Base-by-base conservation (phyloP, 2,329 filamentous ascomycete species). In the Curvularia eragrostidis region DNA sequence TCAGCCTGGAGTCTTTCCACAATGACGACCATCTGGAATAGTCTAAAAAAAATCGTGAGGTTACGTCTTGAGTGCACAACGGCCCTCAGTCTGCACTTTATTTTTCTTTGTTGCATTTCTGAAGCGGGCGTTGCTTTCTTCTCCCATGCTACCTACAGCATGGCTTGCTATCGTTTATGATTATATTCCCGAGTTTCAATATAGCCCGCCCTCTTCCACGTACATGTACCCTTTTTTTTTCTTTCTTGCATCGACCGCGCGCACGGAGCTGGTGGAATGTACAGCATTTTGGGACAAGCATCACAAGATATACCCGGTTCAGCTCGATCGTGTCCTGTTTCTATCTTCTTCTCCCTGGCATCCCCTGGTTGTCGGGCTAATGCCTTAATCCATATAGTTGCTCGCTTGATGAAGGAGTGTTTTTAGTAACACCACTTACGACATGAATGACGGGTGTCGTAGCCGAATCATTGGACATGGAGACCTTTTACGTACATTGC, bases 221-320 rank as follows among this genome's bases (percentile, higher is more conserved):
- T n/a, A 49, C 44, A 23, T 48, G 23, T 43, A 42, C 23, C 4
- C 32, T 5, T 21, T 36, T 54, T 15, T 39, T 44, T 54, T 15
- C 30, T 44, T 51, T 39, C 15, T 51, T 52, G 47, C 53, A 43
- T 56, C 39, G 39, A 48, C 43, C 48, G 26, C 41, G 48, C 54
- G 50, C 47, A 56, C 44, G 54, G 54, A 53, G 50, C 54, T 53
- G 43, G 54, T 48, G 49, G 54, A 34, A 46, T 51, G 15, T 52
- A 56, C 32, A 55, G 46, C 47, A 50, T 55, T 56, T 56, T 51
- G 30, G 49, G 38, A 38, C 54, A 57, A 50, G 51, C 54, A 56
- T 56, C 39, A 51, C 49, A 57, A 58, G 54, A 58, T 54, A 58
- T 58, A 58, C 55, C 55, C 55, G 48, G 54, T 52, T 55, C 48